These are phyloP conservation scores for Apiotrichum akiyoshidainum DNA, from an alignment of 1,284 basidiomycete genomes.

Conservation along the genomic window DNA sequence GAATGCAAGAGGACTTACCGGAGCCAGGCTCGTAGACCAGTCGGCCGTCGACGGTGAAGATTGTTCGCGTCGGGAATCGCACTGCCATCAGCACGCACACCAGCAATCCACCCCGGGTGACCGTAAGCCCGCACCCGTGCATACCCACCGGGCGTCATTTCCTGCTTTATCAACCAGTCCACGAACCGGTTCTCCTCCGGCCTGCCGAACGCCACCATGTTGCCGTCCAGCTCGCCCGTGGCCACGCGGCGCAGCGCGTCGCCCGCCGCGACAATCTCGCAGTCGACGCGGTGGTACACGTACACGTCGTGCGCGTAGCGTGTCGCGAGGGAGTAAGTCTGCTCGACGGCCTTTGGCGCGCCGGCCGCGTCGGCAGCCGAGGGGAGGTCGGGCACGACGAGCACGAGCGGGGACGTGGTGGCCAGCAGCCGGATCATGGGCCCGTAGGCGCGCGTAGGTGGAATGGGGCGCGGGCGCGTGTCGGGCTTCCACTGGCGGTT, in stretches of 20 bases:
- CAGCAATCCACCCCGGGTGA: no score
- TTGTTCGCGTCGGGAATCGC: conserved; percentile 40
- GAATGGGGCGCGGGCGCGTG: conserved; percentile 2
- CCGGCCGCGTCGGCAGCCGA: conserved; percentile 32
- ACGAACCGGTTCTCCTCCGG: conserved; percentile 41
- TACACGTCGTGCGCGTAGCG: conserved; percentile 67
- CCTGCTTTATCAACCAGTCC: conserved; percentile 31
- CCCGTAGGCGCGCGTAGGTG: conserved; percentile 52
- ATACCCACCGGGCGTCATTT: conserved; percentile 33
- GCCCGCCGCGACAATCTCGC: conserved; percentile 57
- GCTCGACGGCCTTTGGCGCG: no score
- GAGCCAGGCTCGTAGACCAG: conserved; percentile 37
- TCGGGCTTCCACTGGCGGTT: not conserved
- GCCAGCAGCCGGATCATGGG: conserved; percentile 64
- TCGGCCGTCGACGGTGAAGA: conserved; percentile 29
- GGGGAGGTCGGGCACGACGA: conserved; percentile 54
- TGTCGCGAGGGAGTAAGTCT: conserved; percentile 56
- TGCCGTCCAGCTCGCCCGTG: conserved; percentile 51
- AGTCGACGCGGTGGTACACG: conserved; percentile 67
- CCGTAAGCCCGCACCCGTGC: no score
- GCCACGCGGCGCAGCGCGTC: conserved; percentile 48
- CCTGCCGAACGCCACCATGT: conserved; percentile 56
- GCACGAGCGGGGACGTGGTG: conserved; percentile 55
- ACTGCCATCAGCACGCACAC: conserved; percentile 22
- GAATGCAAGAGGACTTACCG: conserved; percentile 34